A percentile compares a stretch with the other conserved stretches of the same genome.
Evolutionary conservation across 352 stramenopile species (phyloP).

Genomic region (Phytophthora lateralis): DNA sequence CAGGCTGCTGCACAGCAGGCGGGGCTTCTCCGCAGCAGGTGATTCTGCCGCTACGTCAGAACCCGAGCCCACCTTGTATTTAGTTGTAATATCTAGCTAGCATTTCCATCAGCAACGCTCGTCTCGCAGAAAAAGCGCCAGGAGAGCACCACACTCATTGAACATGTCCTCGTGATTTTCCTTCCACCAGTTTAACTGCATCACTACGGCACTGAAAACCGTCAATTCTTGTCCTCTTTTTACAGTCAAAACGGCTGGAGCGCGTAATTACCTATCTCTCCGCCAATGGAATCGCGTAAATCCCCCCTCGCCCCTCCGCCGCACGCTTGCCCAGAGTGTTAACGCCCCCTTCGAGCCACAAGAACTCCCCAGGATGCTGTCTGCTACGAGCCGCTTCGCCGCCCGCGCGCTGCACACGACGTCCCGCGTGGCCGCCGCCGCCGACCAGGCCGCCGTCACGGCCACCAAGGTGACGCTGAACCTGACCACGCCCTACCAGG

Average conservation of each 20-base stretch:
- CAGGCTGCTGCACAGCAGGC: neutral
- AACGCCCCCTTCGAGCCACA: slow-evolving; percentile 12
- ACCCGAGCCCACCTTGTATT: slow-evolving; percentile 38
- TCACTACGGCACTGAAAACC: no score
- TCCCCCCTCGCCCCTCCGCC: slow-evolving; percentile 14
- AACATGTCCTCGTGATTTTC: slow-evolving; percentile 8
- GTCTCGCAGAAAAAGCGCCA: neutral
- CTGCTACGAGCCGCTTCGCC: slow-evolving; percentile 53
- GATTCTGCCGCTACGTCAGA: slow-evolving; percentile 11
- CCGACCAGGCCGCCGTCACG: slow-evolving; percentile 49
- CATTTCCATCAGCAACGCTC: slow-evolving; percentile 8
- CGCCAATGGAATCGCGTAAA: slow-evolving; percentile 19
- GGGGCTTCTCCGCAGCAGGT: slow-evolving; percentile 10
- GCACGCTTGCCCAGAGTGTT: slow-evolving; percentile 21
- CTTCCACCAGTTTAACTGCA: neutral
- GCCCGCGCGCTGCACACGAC: slow-evolving; percentile 68
- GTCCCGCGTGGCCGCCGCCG: slow-evolving; percentile 61
- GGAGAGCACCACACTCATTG: neutral
- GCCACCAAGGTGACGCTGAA: slow-evolving; percentile 88
- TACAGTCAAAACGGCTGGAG: neutral
- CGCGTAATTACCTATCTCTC: slow-evolving; percentile 21
- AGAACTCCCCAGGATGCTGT: slow-evolving; percentile 43
- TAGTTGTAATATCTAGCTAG: slow-evolving; percentile 46
- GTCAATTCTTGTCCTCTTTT: neutral
- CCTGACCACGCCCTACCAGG: slow-evolving; percentile 82